These are phyloP conservation scores for Talaromyces sp. DNA, from an alignment of 2,329 filamentous ascomycete genomes.

Conservation along the genomic window DNA sequence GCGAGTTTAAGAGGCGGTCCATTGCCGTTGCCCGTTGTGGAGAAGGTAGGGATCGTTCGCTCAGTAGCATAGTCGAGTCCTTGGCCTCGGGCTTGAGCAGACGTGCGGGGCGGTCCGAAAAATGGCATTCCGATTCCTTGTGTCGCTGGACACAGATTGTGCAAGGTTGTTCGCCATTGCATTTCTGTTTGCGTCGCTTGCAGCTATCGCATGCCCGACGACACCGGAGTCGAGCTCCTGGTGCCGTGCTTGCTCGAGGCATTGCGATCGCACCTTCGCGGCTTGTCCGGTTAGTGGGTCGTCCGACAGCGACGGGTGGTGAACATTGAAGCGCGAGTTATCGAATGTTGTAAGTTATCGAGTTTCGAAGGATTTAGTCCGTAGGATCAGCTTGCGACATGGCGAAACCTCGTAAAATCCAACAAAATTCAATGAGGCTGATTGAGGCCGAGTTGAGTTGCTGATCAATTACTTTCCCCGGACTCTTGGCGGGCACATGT, in stretches of 20 bases:
- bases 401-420: background rate
- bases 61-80: constrained; percentile 37
- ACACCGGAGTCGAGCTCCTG: constrained; percentile 38
- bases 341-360: background rate
- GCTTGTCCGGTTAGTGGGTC: constrained; percentile 14
- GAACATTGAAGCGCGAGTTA: constrained; percentile 10
- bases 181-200: constrained; percentile 55
- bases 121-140: constrained; percentile 46
- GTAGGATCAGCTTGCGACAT: background rate
- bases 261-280: constrained; percentile 20
- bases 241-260: constrained; percentile 34
- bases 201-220: constrained; percentile 49
- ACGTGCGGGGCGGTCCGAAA: constrained; percentile 40
- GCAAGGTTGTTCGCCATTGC: constrained; percentile 55
- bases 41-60: constrained; percentile 32
- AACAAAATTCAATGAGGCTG: background rate
- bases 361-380: background rate
- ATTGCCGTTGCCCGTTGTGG: constrained; percentile 38
- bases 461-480: constrained; percentile 19
- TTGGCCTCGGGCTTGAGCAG: constrained; percentile 36
- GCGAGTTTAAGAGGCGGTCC: constrained; percentile 36
- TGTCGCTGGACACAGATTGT: constrained; percentile 52
- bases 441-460: background rate
- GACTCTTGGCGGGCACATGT: background rate
- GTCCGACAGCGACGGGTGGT: background rate